Percentiles rank a stretch among this genome's conserved stretches.
phyloP scores from a whole-genome alignment of 2,329 filamentous ascomycete species.

The Aspergillus felis region DNA sequence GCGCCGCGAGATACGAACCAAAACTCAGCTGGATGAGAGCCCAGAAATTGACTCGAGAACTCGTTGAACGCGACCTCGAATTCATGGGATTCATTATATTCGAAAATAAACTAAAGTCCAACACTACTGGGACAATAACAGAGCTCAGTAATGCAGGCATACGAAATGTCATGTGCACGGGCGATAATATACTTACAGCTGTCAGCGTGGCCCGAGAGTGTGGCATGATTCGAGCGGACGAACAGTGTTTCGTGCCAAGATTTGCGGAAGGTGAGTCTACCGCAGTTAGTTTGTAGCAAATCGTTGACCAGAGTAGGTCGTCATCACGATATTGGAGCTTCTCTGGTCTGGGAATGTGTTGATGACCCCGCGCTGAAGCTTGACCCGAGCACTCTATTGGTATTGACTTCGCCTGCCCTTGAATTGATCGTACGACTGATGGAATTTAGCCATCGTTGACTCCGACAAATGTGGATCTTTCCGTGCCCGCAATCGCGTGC shows the following conservation, averaged over 20 bases:
- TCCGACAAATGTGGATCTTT: conserved; percentile 70
- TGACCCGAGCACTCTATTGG: conserved; percentile 71
- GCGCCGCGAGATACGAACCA: conserved; percentile 80
- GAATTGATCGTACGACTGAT: conserved; percentile 8
- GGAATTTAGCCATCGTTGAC: conserved; percentile 62
- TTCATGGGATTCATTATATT: conserved; percentile 98
- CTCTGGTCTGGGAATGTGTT: conserved; percentile 88
- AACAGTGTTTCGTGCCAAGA: conserved; percentile 89
- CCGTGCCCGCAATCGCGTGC: conserved; percentile 77
- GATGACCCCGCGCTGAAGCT: conserved; percentile 76
- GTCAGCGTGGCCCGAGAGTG: conserved; percentile 94
- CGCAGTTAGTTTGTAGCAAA: not conserved
- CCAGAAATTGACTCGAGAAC: conserved; percentile 84
- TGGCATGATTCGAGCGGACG: conserved; percentile 70
- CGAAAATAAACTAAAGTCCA: conserved; percentile 95
- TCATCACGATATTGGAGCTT: conserved; percentile 67
- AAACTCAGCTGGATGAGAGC: conserved; percentile 91
- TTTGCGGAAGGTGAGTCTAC: conserved; percentile 64
- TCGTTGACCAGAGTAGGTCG: conserved; percentile 49
- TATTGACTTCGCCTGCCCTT: conserved; percentile 31
- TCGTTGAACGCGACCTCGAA: conserved; percentile 77
- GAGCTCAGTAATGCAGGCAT: conserved; percentile 82
- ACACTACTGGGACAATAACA: conserved; percentile 72
- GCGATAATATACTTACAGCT: conserved; percentile 94
- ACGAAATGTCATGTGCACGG: conserved; percentile 90